These are phyloP conservation scores for Globisporangium paddicum DNA, from an alignment of 352 stramenopile genomes.

Conservation along the genomic window DNA sequence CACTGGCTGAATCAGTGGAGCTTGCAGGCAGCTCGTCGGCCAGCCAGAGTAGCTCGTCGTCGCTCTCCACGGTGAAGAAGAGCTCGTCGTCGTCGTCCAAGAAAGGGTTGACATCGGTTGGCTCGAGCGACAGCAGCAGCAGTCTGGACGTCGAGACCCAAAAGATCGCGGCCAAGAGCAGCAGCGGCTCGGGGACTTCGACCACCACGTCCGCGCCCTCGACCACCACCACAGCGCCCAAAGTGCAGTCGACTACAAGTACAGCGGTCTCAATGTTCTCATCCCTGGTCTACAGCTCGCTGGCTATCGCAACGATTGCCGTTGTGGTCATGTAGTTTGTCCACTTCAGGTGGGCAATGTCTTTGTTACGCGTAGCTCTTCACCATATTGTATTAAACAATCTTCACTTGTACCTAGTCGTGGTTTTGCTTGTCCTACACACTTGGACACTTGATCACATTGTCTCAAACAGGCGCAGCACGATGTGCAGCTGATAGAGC, in stretches of 20 bases:
- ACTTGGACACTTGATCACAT: not conserved
- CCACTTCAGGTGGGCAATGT: not conserved
- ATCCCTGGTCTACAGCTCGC: not conserved
- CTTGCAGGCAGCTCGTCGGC: slow-evolving; percentile 22
- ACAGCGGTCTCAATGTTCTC: not conserved
- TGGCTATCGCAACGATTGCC: not conserved
- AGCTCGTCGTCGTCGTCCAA: slow-evolving; percentile 11
- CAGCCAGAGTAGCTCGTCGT: slow-evolving; percentile 4
- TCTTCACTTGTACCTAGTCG: too few species aligned
- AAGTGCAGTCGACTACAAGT: not conserved
- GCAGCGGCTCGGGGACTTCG: slow-evolving; percentile 10
- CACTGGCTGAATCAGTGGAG: slow-evolving; percentile 2
- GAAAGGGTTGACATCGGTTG: not conserved
- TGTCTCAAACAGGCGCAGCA: slow-evolving; percentile 10
- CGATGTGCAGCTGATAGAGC: slow-evolving; percentile 17
- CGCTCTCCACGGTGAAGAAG: not conserved
- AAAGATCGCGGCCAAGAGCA: slow-evolving; percentile 6
- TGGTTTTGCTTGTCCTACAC: too few species aligned
- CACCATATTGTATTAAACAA: too few species aligned
- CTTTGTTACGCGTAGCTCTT: not conserved
- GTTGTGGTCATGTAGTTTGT: not conserved
- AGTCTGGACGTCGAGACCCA: slow-evolving; percentile 7
- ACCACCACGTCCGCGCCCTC: not conserved
- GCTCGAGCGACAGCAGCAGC: not conserved
- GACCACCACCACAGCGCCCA: not conserved